These are phyloP conservation scores for Tricholoma furcatifolium DNA, from an alignment of 768 basidiomycete genomes.

Conservation along the genomic window DNA sequence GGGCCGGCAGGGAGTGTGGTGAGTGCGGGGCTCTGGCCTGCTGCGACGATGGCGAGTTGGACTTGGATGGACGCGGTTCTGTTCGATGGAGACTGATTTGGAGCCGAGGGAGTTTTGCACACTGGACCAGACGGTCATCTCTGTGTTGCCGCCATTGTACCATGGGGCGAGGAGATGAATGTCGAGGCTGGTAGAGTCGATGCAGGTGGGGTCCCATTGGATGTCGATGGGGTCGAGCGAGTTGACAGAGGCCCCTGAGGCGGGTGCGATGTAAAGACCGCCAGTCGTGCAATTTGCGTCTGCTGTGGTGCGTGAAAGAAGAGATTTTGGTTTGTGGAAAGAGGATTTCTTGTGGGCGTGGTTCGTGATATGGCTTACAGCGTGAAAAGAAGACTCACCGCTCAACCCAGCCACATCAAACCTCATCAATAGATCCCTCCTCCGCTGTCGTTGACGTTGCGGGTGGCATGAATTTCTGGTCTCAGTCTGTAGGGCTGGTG, in stretches of 20 bases:
- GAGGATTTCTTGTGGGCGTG: neutral
- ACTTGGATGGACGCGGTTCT: too few relatives aligned
- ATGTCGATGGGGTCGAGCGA: slow-evolving; percentile 51
- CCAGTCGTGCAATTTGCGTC: slow-evolving; percentile 51
- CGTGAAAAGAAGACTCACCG: too few relatives aligned
- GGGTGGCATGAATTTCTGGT: too few relatives aligned
- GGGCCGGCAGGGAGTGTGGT: too few relatives aligned
- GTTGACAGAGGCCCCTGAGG: slow-evolving; percentile 44
- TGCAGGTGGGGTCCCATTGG: slow-evolving; percentile 64
- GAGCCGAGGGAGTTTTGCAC: slow-evolving; percentile 48
- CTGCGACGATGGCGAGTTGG: too few relatives aligned
- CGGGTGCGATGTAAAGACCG: slow-evolving; percentile 60
- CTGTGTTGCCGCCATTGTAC: slow-evolving; percentile 37
- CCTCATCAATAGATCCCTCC: too few relatives aligned
- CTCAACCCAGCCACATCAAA: too few relatives aligned
- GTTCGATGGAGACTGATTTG: slow-evolving; percentile 51
- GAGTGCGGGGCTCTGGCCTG: too few relatives aligned
- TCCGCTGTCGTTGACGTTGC: too few relatives aligned
- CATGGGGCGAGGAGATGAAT: slow-evolving; percentile 65
- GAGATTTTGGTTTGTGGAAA: neutral
- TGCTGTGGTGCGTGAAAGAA: neutral
- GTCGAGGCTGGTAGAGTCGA: slow-evolving; percentile 51
- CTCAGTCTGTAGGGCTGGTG: too few relatives aligned
- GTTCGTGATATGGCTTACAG: slow-evolving; percentile 11
- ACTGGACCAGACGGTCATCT: slow-evolving; percentile 50